Evolutionary conservation across 106 monocot genomes (phyloP).

Genomic region (Triglochin maritima): DNA sequence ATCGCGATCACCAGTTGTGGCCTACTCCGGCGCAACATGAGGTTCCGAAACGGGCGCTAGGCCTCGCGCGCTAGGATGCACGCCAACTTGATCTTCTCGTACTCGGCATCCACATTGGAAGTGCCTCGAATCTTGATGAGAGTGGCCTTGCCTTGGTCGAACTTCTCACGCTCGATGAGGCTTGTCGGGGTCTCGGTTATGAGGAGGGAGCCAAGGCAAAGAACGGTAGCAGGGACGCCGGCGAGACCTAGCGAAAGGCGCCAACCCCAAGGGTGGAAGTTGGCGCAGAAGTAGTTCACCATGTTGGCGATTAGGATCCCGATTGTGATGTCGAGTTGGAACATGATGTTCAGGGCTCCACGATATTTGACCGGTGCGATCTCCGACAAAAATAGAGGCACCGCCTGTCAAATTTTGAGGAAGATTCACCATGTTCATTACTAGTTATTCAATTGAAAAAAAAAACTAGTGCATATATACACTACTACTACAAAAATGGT

Average conservation of each 20-base stretch:
- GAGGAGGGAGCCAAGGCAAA: constrained; percentile 3
- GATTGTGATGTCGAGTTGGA: constrained; percentile 39
- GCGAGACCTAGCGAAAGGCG: constrained; percentile 37
- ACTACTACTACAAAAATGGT: neutral
- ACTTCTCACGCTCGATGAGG: constrained; percentile 3
- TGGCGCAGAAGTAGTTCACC: constrained; percentile 28
- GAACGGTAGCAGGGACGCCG: constrained; percentile 28
- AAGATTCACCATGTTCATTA: neutral
- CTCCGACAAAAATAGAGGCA: constrained; percentile 19
- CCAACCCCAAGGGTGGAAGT: constrained; percentile 36
- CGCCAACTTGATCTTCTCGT: neutral
- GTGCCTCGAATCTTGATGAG: constrained; percentile 13
- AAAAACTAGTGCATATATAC: neutral
- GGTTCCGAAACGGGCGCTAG: constrained; percentile 1
- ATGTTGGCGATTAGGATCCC: constrained; percentile 52
- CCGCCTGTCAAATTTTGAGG: constrained; percentile 21
- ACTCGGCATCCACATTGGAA: constrained; percentile 7
- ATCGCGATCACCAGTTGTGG: constrained; percentile 14
- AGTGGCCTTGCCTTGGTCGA: constrained; percentile 5
- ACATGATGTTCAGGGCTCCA: constrained; percentile 40
- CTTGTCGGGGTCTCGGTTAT: constrained; percentile 6
- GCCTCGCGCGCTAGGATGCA: neutral
- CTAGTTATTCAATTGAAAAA: neutral
- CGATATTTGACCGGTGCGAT: constrained; percentile 35
- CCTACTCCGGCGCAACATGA: neutral